Conservation (phyloP, 2,329 filamentous ascomycete genomes). For the Aspergillus sp. region DNA sequence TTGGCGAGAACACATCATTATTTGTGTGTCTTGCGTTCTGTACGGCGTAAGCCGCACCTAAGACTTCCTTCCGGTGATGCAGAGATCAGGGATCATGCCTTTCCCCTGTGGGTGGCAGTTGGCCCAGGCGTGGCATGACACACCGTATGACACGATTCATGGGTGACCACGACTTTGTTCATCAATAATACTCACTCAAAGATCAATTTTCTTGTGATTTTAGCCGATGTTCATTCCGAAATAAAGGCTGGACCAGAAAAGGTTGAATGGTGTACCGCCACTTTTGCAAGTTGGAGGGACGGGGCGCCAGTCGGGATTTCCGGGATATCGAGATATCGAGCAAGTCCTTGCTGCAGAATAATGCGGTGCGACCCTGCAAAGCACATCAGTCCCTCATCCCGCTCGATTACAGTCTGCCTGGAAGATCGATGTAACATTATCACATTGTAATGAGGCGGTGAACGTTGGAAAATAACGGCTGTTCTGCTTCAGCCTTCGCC, state of each 20-base stretch:
- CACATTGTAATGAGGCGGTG: not conserved
- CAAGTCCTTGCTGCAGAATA: conserved; percentile 14
- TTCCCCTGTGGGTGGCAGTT: not conserved
- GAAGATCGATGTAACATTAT: not conserved
- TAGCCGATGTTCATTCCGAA: not conserved
- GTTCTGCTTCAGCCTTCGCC: not conserved
- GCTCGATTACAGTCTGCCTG: not conserved
- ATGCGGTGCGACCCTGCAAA: conserved; percentile 21
- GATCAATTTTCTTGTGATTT: not conserved
- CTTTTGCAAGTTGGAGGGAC: not conserved
- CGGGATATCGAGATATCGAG: conserved; percentile 8
- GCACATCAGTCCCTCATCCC: conserved; percentile 4
- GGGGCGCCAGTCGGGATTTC: not conserved
- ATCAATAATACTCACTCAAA: not conserved
- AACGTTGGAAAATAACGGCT: not conserved
- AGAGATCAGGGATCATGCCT: not conserved
- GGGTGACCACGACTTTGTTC: not conserved
- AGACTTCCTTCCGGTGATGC: not conserved
- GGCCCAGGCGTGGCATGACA: conserved; percentile 5
- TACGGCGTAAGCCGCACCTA: not conserved
- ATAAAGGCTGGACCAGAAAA: not conserved
- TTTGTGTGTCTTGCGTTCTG: not conserved
- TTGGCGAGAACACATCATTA: not conserved
- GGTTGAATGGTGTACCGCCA: not conserved
- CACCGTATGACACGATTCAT: conserved; percentile 9